A percentile compares a stretch with the other conserved stretches of the same genome.
Evolutionary conservation across 2,329 filamentous ascomycete genomes (phyloP).

Genomic region (Colletotrichum salicis): DNA sequence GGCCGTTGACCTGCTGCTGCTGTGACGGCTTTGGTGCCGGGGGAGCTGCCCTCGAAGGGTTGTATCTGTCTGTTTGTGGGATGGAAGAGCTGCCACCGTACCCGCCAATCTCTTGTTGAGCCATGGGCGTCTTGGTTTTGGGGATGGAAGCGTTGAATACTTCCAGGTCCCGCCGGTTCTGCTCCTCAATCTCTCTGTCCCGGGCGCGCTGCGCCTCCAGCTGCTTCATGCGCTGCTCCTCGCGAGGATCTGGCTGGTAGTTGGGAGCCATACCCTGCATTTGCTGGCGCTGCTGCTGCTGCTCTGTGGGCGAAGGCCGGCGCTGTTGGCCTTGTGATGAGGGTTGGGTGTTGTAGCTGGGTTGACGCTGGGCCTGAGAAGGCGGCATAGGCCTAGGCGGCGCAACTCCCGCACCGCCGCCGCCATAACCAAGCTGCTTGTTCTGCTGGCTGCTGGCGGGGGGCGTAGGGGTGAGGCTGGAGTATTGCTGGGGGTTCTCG

Average conservation of each 20-base stretch:
- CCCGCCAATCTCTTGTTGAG: slow-evolving; percentile 89
- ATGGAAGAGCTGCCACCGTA: slow-evolving; percentile 64
- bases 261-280: slow-evolving; percentile 67
- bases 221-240: slow-evolving; percentile 72
- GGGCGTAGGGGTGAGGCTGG: slow-evolving; percentile 75
- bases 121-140: slow-evolving; percentile 80
- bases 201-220: slow-evolving; percentile 67
- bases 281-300: slow-evolving; percentile 64
- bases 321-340: slow-evolving; percentile 51
- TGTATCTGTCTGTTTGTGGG: slow-evolving; percentile 75
- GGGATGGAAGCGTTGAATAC: slow-evolving; percentile 91
- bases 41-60: slow-evolving; percentile 86
- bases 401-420: slow-evolving; percentile 68
- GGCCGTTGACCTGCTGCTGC: slow-evolving; percentile 64
- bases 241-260: slow-evolving; percentile 63
- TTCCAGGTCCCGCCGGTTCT: slow-evolving; percentile 79
- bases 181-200: slow-evolving; percentile 69
- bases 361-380: slow-evolving; percentile 51
- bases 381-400: slow-evolving; percentile 76
- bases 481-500: slow-evolving; percentile 76
- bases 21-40: slow-evolving; percentile 73
- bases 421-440: slow-evolving; percentile 71
- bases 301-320: slow-evolving; percentile 57
- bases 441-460: slow-evolving; percentile 65
- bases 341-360: slow-evolving; percentile 52